A percentile compares a stretch with the other conserved stretches of the same genome.
These are phyloP conservation scores for Obba rivulosa DNA, from an alignment of 768 basidiomycete genomes.

Conservation along the genomic window DNA sequence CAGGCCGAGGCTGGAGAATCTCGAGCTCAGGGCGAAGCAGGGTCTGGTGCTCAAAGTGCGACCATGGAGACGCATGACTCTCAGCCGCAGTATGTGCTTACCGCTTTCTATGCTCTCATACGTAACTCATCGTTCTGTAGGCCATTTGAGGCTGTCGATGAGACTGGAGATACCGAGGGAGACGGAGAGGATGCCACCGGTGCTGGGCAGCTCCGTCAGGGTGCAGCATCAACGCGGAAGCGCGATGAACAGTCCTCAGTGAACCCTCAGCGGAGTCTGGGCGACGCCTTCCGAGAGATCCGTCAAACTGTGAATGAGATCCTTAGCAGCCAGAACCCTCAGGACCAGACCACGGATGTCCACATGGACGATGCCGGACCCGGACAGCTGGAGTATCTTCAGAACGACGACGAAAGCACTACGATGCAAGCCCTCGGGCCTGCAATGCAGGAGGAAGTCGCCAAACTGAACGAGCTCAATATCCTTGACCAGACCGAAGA, in stretches of 20 bases:
- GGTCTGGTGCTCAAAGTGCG: neutral
- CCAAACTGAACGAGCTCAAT: constrained; percentile 76
- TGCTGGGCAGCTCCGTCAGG: constrained; percentile 9
- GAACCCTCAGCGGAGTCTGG: constrained; percentile 73
- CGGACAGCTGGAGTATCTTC: constrained; percentile 71
- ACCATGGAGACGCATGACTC: neutral
- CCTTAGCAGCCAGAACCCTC: constrained; percentile 36
- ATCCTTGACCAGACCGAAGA: constrained; percentile 39
- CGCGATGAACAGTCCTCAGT: constrained; percentile 28
- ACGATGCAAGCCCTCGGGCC: constrained; percentile 89
- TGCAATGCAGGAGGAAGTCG: constrained; percentile 76
- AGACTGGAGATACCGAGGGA: neutral
- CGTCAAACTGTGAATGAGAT: constrained; percentile 84
- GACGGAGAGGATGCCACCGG: constrained; percentile 9
- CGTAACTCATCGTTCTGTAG: neutral
- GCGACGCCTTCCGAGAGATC: constrained; percentile 79
- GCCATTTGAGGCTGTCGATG: neutral
- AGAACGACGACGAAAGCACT: constrained; percentile 59
- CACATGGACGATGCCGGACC: constrained; percentile 32
- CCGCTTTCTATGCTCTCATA: too few relatives aligned
- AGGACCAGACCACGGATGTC: constrained; percentile 28
- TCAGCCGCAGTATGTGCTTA: constrained; percentile 4
- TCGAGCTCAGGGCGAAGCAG: neutral
- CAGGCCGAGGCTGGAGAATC: constrained; percentile 1
- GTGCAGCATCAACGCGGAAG: constrained; percentile 8